phyloP scores from a whole-genome alignment of 345 rosid species.

The Salix koriyanagi region DNA sequence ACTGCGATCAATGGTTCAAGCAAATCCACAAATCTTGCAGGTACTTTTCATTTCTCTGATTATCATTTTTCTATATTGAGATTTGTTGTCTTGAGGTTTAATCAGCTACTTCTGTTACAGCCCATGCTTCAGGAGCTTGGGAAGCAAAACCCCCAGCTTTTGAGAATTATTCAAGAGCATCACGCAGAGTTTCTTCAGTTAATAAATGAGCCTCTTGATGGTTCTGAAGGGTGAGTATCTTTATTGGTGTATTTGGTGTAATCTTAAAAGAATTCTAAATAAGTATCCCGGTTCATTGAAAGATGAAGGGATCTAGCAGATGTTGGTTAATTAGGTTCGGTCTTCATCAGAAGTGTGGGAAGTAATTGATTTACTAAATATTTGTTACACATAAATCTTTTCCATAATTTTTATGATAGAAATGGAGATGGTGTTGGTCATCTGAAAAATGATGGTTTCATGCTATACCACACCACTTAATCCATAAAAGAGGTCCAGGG shows the following conservation, averaged over 20 bases:
- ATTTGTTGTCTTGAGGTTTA: conserved; percentile 8
- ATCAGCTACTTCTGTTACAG: conserved; percentile 41
- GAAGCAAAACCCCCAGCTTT: conserved; percentile 92
- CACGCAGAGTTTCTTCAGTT: conserved; percentile 88
- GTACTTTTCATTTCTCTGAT: conserved; percentile 23
- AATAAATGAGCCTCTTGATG: conserved; percentile 90
- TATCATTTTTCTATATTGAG: background rate
- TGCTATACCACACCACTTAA: no score
- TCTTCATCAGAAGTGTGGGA: no score
- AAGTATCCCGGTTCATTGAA: no score
- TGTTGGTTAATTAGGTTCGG: no score
- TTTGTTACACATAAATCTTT: no score
- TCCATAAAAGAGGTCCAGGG: no score
- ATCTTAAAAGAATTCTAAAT: no score
- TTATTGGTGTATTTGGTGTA: background rate
- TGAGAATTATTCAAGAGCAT: conserved; percentile 87
- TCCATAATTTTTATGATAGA: no score
- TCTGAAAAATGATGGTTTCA: no score
- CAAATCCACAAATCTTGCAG: conserved; percentile 97
- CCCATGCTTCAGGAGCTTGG: conserved; percentile 99
- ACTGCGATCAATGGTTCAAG: conserved; percentile 88
- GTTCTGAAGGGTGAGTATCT: conserved; percentile 79
- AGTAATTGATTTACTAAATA: no score
- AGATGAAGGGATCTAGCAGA: no score
- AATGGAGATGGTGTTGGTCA: no score